Conservation (phyloP, 2,329 filamentous ascomycete species). For the Fusarium keratoplasticum region DNA sequence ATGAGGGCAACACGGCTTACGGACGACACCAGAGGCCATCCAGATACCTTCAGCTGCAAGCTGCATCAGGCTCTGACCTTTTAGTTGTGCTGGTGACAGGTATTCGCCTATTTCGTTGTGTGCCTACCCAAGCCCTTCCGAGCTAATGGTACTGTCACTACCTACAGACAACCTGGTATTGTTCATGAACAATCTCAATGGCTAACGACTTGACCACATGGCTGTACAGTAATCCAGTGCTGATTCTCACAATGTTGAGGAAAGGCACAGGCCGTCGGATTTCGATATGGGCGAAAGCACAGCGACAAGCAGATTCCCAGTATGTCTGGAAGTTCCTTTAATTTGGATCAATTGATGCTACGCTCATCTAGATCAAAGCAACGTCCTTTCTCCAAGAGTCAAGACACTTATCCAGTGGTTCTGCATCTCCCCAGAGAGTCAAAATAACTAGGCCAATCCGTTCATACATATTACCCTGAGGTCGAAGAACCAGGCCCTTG, state of each 20-base stretch:
- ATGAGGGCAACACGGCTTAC: neutral
- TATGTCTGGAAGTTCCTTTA: neutral
- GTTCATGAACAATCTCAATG: neutral
- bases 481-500: neutral
- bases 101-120: neutral
- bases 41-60: neutral
- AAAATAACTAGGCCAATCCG: neutral
- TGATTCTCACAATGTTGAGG: too few species aligned
- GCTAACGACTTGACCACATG: neutral
- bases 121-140: rapidly evolving
- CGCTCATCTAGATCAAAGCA: neutral
- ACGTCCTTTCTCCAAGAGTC: neutral
- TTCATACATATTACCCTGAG: neutral
- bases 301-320: neutral
- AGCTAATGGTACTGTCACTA: neutral
- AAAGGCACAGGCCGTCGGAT: neutral
- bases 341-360: neutral
- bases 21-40: neutral
- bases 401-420: neutral
- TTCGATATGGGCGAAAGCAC: neutral
- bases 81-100: rapidly evolving
- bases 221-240: neutral
- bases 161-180: neutral
- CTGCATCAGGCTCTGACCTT: neutral
- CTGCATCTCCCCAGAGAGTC: neutral